phyloP scores from a whole-genome alignment of 2,329 filamentous ascomycete species.

The Alternaria ethzedia region DNA sequence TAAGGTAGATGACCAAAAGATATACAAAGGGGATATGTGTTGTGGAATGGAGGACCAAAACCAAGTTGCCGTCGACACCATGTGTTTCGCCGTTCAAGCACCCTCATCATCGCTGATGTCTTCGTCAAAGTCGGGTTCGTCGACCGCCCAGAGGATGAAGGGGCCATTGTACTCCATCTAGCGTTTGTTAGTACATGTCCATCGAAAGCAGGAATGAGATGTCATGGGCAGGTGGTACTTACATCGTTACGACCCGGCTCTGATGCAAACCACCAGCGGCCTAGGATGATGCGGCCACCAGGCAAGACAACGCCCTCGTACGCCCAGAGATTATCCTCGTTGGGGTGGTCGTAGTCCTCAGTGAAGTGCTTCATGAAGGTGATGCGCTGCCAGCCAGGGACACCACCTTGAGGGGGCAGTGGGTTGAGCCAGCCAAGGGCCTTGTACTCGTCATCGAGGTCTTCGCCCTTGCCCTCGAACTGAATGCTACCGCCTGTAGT shows the following conservation, averaged over 20 bases:
- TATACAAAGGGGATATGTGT: not conserved
- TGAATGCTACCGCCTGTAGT: conserved; percentile 31
- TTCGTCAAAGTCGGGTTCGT: conserved; percentile 16
- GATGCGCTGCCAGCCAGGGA: conserved; percentile 62
- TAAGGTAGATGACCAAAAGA: not conserved
- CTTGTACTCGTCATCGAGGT: conserved; percentile 43
- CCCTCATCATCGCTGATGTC: conserved; percentile 1
- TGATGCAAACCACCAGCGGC: conserved; percentile 55
- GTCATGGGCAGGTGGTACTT: conserved; percentile 8
- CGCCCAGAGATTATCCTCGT: conserved; percentile 53
- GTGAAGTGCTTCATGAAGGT: conserved; percentile 61
- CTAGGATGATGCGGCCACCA: conserved; percentile 55
- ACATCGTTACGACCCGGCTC: conserved; percentile 30
- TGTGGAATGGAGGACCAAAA: not conserved
- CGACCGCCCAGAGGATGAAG: conserved; percentile 49
- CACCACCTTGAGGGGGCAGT: conserved; percentile 53
- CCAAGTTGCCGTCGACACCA: not conserved
- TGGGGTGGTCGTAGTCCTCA: conserved; percentile 33
- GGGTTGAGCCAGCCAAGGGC: conserved; percentile 58
- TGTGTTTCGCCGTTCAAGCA: not conserved
- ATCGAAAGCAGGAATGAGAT: not conserved
- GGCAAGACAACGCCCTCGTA: conserved; percentile 59
- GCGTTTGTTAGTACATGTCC: conserved; percentile 11
- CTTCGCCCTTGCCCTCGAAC: conserved; percentile 49
- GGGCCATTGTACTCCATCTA: conserved; percentile 34